These are phyloP conservation scores for Sporothrix phasma DNA, from an alignment of 2,329 filamentous ascomycete genomes.

Conservation along the genomic window DNA sequence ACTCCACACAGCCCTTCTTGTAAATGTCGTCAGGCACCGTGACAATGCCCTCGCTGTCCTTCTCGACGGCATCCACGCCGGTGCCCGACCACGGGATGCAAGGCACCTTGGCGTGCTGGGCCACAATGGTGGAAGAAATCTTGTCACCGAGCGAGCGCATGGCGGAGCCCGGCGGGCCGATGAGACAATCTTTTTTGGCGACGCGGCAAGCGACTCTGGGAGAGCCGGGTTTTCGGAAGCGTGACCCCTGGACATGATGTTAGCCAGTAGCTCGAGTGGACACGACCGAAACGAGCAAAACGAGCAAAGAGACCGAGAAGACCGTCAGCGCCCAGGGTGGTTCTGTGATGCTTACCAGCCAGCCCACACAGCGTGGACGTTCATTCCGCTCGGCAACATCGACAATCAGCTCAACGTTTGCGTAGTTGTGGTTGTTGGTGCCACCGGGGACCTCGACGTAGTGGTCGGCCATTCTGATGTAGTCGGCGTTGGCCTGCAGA, in stretches of 20 bases:
- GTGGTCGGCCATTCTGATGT: conserved; percentile 98
- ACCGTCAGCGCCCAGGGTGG: no score
- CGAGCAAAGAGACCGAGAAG: no score
- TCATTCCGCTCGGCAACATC: conserved; percentile 97
- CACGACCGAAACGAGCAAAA: no score
- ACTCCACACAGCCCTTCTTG: conserved; percentile 79
- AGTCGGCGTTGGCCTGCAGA: conserved; percentile 93
- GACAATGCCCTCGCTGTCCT: conserved; percentile 78
- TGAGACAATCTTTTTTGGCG: conserved; percentile 97
- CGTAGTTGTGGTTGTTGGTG: conserved; percentile 99
- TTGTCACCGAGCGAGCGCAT: conserved; percentile 99
- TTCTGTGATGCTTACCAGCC: conserved; percentile 74
- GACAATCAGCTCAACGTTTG: conserved; percentile 98
- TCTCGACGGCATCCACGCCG: conserved; percentile 69
- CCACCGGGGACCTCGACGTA: conserved; percentile 98
- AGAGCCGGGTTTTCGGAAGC: conserved; percentile 98
- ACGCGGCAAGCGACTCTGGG: conserved; percentile 89
- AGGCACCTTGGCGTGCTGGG: conserved; percentile 89
- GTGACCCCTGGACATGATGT: conserved; percentile 58
- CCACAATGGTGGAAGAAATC: conserved; percentile 98
- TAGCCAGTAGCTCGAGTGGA: neutral
- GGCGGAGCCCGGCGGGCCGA: conserved; percentile 91
- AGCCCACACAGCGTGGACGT: conserved; percentile 97
- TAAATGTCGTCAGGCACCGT: conserved; percentile 83
- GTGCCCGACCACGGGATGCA: conserved; percentile 99